phyloP scores from a whole-genome alignment of 1,139 yeast species.

The Geotrichum fermentans region DNA sequence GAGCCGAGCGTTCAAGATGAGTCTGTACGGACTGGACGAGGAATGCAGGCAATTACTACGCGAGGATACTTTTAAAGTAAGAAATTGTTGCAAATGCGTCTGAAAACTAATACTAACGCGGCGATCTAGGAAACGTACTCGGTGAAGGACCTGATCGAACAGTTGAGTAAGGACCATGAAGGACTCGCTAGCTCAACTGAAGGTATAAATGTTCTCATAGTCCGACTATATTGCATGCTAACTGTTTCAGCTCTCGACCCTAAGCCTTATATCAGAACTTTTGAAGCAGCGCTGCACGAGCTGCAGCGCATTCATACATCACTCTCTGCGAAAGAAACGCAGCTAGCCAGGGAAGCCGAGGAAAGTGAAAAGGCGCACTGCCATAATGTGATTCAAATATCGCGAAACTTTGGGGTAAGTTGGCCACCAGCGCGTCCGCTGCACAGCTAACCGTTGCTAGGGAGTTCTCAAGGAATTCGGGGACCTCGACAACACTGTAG shows the following conservation, averaged over 20 bases:
- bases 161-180: conserved; percentile 62
- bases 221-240: background rate
- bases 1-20: too few relatives aligned
- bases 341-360: conserved; percentile 53
- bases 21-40: conserved; percentile 61
- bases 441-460: too few relatives aligned
- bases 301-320: conserved; percentile 55
- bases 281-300: conserved; percentile 78
- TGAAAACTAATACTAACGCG: background rate
- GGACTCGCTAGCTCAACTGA: conserved; percentile 45
- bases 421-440: too few relatives aligned
- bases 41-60: conserved; percentile 62
- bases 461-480: conserved; percentile 46
- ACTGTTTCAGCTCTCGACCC: conserved; percentile 53
- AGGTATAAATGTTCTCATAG: conserved; percentile 41
- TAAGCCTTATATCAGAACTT: conserved; percentile 88
- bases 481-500: conserved; percentile 54
- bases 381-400: conserved; percentile 48
- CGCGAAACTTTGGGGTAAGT: conserved; percentile 15
- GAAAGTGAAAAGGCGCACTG: conserved; percentile 65
- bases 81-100: too few relatives aligned
- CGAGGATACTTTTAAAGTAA: conserved; percentile 60
- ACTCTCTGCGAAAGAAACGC: conserved; percentile 47
- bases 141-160: conserved; percentile 79
- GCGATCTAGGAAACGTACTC: conserved; percentile 56